These are phyloP conservation scores for Clonostachys rhizophaga DNA, from an alignment of 2,329 filamentous ascomycete genomes.

Conservation along the genomic window DNA sequence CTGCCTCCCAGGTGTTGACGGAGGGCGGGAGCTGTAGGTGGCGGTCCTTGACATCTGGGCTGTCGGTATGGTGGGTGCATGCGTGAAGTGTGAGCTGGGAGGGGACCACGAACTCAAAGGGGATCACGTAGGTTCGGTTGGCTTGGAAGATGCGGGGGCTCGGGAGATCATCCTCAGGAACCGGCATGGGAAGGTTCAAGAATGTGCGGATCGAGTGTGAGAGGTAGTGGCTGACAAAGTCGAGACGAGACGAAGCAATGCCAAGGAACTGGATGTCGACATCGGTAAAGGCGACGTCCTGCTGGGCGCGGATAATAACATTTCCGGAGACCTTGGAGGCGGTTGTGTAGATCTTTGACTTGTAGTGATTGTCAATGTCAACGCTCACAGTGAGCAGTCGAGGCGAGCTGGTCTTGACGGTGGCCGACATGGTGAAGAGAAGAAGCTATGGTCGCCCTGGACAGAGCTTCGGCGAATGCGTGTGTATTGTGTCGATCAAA, in stretches of 20 bases:
- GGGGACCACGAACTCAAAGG: constrained; percentile 58
- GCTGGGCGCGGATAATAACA: constrained; percentile 36
- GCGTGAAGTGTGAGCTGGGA: constrained; percentile 52
- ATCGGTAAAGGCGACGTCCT: constrained; percentile 42
- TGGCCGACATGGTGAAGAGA: constrained; percentile 12
- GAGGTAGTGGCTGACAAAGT: constrained; percentile 42
- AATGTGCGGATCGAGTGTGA: constrained; percentile 46
- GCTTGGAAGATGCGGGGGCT: constrained; percentile 39
- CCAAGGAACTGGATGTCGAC: constrained; percentile 50
- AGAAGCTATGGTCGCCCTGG: too few species aligned
- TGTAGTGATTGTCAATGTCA: constrained; percentile 47
- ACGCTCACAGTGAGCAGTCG: constrained; percentile 14
- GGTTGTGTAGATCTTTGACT: constrained; percentile 50
- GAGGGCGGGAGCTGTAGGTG: constrained; percentile 50
- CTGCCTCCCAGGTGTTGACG: constrained; percentile 44
- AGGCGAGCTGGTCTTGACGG: constrained; percentile 23
- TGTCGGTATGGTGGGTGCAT: constrained; percentile 43
- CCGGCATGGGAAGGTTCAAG: constrained; percentile 51
- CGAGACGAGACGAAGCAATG: constrained; percentile 41
- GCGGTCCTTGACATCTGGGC: constrained; percentile 39
- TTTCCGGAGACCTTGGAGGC: constrained; percentile 44
- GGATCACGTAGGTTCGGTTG: constrained; percentile 40
- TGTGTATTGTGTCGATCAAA: too few species aligned
- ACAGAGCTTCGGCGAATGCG: too few species aligned
- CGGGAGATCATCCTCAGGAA: constrained; percentile 39